A percentile compares a stretch with the other conserved stretches of the same genome.
Evolutionary conservation across 495 filamentous ascomycete genomes (phyloP).

Genomic region (Penicillium alfredii): DNA sequence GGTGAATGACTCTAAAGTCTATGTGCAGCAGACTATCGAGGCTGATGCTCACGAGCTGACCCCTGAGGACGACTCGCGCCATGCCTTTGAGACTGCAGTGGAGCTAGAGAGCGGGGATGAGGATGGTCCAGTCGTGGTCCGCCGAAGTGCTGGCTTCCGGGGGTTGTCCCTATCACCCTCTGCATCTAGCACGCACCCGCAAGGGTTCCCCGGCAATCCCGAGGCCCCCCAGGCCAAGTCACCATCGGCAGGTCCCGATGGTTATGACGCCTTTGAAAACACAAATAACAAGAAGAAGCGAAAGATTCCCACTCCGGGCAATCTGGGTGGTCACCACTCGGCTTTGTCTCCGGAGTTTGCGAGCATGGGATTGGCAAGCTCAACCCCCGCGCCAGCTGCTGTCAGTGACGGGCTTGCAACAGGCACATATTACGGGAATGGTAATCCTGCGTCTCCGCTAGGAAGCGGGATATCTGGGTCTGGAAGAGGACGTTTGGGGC

Average conservation of each 20-base stretch:
- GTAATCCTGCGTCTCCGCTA: constrained; percentile 43
- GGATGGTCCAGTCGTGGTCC: constrained; percentile 40
- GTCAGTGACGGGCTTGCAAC: constrained; percentile 43
- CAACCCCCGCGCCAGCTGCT: constrained; percentile 36
- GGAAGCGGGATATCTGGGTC: constrained; percentile 67
- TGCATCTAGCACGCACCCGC: constrained; percentile 23
- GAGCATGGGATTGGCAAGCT: constrained; percentile 51
- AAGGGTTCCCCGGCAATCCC: constrained; percentile 19
- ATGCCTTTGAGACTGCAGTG: constrained; percentile 34
- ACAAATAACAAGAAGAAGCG: constrained; percentile 99
- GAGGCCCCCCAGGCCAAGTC: constrained; percentile 29
- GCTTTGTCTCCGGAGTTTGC: constrained; percentile 57
- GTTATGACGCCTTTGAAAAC: constrained; percentile 96
- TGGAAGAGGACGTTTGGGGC: constrained; percentile 72
- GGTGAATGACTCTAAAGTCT: constrained; percentile 40
- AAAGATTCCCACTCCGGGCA: constrained; percentile 88
- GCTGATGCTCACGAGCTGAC: constrained; percentile 40
- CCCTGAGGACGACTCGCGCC: constrained; percentile 41
- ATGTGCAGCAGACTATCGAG: constrained; percentile 39
- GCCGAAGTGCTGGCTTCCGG: constrained; percentile 40
- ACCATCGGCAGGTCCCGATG: constrained; percentile 57
- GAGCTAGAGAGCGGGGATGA: constrained; percentile 44
- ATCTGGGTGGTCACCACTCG: constrained; percentile 55
- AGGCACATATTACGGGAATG: constrained; percentile 53
- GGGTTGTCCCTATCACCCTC: constrained; percentile 37